Base-by-base conservation (phyloP, 2,329 filamentous ascomycete genomes). In the Zarea fungicola region DNA sequence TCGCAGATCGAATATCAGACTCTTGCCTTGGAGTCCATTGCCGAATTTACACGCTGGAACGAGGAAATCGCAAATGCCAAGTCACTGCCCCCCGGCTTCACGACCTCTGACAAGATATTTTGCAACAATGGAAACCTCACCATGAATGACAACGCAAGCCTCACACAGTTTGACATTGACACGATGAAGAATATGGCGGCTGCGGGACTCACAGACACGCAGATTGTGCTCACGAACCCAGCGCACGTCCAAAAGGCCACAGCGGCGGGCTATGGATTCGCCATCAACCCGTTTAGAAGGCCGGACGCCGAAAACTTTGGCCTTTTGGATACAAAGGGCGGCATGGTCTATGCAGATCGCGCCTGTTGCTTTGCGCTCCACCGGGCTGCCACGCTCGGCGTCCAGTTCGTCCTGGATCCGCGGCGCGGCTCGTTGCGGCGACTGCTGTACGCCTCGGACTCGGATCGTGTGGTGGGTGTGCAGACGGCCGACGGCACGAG, bases 41-140 rank as follows among this genome's bases (percentile, higher is more conserved):
- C 55, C 4, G 56, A 57, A 1, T 78, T 73, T 73, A 61, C 67
- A 4, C 50, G 53, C 2, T 78, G 74, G 74, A 77, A 77, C 49
- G 54, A 54, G 7, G 64, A 73, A 43, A 52, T 74, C 1, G 58
- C 54, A 4, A 53, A 46, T 1, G 60, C 59, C 6, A 46, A 58
- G 19, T 59, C 54, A 3, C 52, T 67, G 0, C 69, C 70, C 1
- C 61, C 61, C 0, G 69, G 70, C 1, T 60, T 74, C 58, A 67
- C 53, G 11, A 55, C 52, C 2, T 32, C 54, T 1, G 68, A 73
- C 48, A 53, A 54, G 1, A 58, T 74, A 26, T 74, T 65, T 46
- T 51, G 65, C 41, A 67, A 65, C 46, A 70, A 68, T 39, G 68
- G 70, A 5, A 64, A 62, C 36, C 53, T 66, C 5, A 59, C 58